Evolutionary conservation across 2,329 filamentous ascomycete species (phyloP), one percentile per base, ranked within the genome.

Genomic region (Sphaerulina vaccinii): DNA sequence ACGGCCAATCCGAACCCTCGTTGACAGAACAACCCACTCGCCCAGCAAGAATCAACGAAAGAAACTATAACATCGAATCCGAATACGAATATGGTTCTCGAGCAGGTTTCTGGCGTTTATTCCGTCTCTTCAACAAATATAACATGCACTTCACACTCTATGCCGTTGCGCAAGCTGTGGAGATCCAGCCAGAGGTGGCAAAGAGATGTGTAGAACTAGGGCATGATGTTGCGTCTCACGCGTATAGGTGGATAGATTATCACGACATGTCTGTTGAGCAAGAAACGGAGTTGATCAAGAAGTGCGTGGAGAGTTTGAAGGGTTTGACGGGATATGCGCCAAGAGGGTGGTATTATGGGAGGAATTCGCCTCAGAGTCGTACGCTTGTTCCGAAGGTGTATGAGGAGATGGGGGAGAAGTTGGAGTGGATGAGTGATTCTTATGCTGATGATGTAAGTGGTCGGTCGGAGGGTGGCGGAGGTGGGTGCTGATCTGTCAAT

Each of bases 71-170:
- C 55, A 70, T 69, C 45, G 78, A 80, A 64, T 64, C 60, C 10
- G 77, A 79, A 55, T 80, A 75, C 55, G 76, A 80, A 49, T 80
- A 80, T 57, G 75, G 77, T 27, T 71, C 71, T 18, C 71, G 77
- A 2, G 70, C 70, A 1, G 77, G 76, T 3, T 74, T 74, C 62
- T 79, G 77, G 77, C 67, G 76, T 2, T 64, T 79, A 1, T 76
- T 79, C 61, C 66, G 72, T 15, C 61, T 79, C 48, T 79, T 79
- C 67, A 74, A 76, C 56, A 68, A 73, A 39, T 63, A 76, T 54
- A 67, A 69, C 33, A 76, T 77, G 70, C 76, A 76, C 59, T 77
- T 75, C 55, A 79, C 77, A 0, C 66, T 79, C 4, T 78, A 79
- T 55, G 77, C 74, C 8, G 76, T 79, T 2, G 77, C 71, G 1